Conservation (phyloP, 2,329 filamentous ascomycete genomes). For the Sclerotinia spermophila region DNA sequence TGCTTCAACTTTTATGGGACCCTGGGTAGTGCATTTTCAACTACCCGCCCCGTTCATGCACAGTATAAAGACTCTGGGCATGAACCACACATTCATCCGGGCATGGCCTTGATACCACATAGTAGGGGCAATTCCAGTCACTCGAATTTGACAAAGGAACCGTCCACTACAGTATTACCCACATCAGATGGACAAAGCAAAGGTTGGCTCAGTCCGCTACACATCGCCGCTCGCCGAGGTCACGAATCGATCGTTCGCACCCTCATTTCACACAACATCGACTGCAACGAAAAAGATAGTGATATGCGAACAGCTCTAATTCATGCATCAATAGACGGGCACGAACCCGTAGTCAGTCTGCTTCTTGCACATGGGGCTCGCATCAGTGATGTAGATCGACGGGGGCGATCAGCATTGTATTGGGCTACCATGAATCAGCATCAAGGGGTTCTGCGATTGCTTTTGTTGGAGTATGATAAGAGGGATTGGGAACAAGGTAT, state of each 20-base stretch:
- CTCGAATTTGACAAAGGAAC: background rate
- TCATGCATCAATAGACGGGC: background rate
- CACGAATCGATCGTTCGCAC: background rate
- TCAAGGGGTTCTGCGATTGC: background rate
- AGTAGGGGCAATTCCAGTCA: background rate
- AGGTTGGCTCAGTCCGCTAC: background rate
- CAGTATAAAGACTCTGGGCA: background rate
- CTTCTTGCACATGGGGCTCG: background rate
- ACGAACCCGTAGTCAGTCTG: background rate
- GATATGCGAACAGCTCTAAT: background rate
- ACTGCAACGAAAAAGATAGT: background rate
- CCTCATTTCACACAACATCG: background rate
- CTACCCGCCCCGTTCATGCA: background rate
- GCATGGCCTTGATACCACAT: background rate
- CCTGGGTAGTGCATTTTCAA: background rate
- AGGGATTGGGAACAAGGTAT: background rate
- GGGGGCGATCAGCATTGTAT: background rate
- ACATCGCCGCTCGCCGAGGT: background rate
- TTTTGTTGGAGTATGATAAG: background rate
- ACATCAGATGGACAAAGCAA: background rate
- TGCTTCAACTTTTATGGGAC: background rate
- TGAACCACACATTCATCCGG: background rate
- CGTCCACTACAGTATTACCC: background rate
- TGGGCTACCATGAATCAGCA: background rate
- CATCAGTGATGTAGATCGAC: background rate